phyloP scores from a whole-genome alignment of 1,284 basidiomycete genomes.

The Fomitopsis pinicola region DNA sequence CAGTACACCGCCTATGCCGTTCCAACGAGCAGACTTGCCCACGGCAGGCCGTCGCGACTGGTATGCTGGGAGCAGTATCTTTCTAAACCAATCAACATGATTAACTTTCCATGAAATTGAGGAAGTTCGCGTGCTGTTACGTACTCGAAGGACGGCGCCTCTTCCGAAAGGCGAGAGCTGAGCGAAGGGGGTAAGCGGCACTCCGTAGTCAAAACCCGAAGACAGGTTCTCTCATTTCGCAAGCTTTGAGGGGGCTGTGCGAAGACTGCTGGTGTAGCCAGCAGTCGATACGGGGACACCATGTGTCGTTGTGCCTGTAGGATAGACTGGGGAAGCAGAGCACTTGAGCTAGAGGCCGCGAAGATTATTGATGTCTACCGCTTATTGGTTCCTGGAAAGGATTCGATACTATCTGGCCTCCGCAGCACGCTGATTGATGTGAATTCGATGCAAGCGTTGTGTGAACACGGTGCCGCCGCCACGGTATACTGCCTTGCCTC shows the following conservation, averaged over 20 bases:
- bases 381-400: not conserved
- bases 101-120: not conserved
- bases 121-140: not conserved
- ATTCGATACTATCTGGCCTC: not conserved
- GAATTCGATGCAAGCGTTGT: not conserved
- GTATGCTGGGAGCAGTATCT: not conserved
- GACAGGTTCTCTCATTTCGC: not conserved
- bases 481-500: not conserved
- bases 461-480: not conserved
- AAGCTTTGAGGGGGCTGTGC: not conserved
- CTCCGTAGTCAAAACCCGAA: not conserved
- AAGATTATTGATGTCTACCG: not conserved
- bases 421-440: not conserved
- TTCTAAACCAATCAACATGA: not conserved
- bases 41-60: not conserved
- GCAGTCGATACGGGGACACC: not conserved
- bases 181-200: not conserved
- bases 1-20: too few relatives aligned
- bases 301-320: not conserved
- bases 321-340: not conserved
- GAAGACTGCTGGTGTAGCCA: not conserved
- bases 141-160: not conserved
- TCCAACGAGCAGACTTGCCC: too few relatives aligned
- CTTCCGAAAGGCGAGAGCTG: not conserved
- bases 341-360: not conserved